Evolutionary conservation across 2,329 filamentous ascomycete species (phyloP), one percentile per base, ranked within the genome.

Genomic region (Xylaria sp.): DNA sequence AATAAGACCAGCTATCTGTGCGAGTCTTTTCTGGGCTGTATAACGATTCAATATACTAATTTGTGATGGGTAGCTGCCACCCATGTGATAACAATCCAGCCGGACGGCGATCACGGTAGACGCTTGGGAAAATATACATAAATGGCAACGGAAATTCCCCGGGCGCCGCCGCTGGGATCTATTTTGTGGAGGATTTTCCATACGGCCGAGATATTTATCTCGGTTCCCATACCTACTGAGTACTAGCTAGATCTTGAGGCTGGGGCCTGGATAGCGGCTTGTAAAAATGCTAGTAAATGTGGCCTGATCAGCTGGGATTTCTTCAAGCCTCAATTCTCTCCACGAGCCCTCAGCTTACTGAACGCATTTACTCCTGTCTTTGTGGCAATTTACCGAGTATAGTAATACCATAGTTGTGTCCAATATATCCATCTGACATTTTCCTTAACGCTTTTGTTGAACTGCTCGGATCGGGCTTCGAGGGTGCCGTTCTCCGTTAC

Each of bases 121-220:
- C 41, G 28, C 18, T 32, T 44, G 28, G 48, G 25, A 48, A 34
- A 39, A n/a, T n/a, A n/a, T n/a, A n/a, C n/a, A n/a, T n/a, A 46
- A 3, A 46, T 46, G 41, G 8, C 15, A 46, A 46, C 18, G 18
- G 50, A 20, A n/a, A 48, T 50, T 56, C 56, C 61, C 37, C 28
- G 28, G 28, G 28, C 28, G 28, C 28, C 28, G 28, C 28, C 2
- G 2, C 32, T 25, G 7, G 39, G 12, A 6, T 46, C 41, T 56
- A 34, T 13, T 55, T 20, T 48, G 48, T 63, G n/a, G 61, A 41
- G 55, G 5, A 10, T 56, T 32, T 37, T 58, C 32, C 66, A 52
- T 66, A 66, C 66, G 63, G 63, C 66, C 66, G 66, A 65, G 25
- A 62, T 61, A 28, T 37, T 28, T 28, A 65, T 69, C 66, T 65